Evolutionary conservation across 129 eudicot genomes (phyloP).

Genomic region (Flaveria linearis): DNA sequence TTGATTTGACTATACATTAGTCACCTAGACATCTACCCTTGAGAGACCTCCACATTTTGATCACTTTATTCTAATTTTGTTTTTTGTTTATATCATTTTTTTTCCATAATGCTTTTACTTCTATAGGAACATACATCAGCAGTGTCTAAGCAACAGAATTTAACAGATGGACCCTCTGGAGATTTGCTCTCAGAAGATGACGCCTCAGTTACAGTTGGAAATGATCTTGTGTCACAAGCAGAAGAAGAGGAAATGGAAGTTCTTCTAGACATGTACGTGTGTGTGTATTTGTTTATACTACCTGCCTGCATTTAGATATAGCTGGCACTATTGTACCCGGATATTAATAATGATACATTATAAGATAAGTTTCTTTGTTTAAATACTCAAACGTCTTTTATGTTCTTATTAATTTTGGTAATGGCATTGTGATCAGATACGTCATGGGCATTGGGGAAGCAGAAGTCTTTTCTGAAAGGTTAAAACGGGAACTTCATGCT

Average conservation of each 20-base stretch:
- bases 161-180: slow-evolving; percentile 52
- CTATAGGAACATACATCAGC: slow-evolving; percentile 70
- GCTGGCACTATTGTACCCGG: slow-evolving; percentile 2
- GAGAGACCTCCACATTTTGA: neutral
- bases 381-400: neutral
- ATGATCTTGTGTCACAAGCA: slow-evolving; percentile 89
- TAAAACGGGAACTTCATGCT: slow-evolving; percentile 49
- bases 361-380: slow-evolving; percentile 8
- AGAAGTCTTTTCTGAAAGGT: slow-evolving; percentile 39
- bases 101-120: slow-evolving; percentile 25
- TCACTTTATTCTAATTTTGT: slow-evolving; percentile 4
- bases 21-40: neutral
- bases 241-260: slow-evolving; percentile 98
- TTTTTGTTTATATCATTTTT: slow-evolving; percentile 3
- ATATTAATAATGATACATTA: neutral
- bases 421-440: slow-evolving; percentile 31
- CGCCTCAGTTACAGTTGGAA: slow-evolving; percentile 65
- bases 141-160: slow-evolving; percentile 45
- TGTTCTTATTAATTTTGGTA: slow-evolving; percentile 17
- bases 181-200: slow-evolving; percentile 51
- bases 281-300: neutral
- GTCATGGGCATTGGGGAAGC: slow-evolving; percentile 48
- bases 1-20: slow-evolving; percentile 1
- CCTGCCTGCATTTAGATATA: neutral
- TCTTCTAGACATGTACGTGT: slow-evolving; percentile 87